phyloP scores from a whole-genome alignment of 768 basidiomycete genomes.

The Thelephora ganbajun region DNA sequence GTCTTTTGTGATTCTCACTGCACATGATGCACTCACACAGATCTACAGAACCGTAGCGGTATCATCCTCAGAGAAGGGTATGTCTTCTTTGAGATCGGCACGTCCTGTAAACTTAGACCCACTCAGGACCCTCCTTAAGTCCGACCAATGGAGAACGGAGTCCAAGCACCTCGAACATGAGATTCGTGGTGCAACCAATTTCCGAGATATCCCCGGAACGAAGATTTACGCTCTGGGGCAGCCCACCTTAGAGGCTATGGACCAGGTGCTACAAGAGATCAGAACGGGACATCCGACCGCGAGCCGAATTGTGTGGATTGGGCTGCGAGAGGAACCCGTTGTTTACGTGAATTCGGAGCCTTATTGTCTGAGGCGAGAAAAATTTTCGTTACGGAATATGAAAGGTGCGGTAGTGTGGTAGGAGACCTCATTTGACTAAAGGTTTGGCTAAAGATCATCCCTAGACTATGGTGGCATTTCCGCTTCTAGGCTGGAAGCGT shows the following conservation, averaged over 20 bases:
- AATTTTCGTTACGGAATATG: slow-evolving; percentile 85
- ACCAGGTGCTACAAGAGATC: slow-evolving; percentile 58
- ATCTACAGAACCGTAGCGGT: slow-evolving; percentile 67
- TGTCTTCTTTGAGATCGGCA: slow-evolving; percentile 12
- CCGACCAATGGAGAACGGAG: slow-evolving; percentile 80
- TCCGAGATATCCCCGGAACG: slow-evolving; percentile 69
- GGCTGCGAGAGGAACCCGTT: slow-evolving; percentile 84
- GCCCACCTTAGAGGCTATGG: slow-evolving; percentile 79
- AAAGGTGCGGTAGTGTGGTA: slow-evolving; percentile 38
- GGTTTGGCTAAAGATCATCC: not conserved
- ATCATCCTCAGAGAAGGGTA: slow-evolving; percentile 87
- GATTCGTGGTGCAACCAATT: slow-evolving; percentile 90
- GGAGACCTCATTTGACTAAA: not conserved
- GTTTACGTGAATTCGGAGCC: slow-evolving; percentile 89
- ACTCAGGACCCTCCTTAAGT: slow-evolving; percentile 72
- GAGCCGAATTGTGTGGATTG: slow-evolving; percentile 73
- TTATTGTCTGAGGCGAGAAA: slow-evolving; percentile 78
- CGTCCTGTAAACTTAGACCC: not conserved
- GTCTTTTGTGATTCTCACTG: not conserved
- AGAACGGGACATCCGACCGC: slow-evolving; percentile 45
- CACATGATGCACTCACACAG: not conserved
- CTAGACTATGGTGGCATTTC: slow-evolving; percentile 93
- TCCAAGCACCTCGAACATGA: slow-evolving; percentile 49
- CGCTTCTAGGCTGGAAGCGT: slow-evolving; percentile 69
- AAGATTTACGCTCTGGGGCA: slow-evolving; percentile 90